phyloP scores from a whole-genome alignment of 139 green algal species.

The Zygnema cylindricum region DNA sequence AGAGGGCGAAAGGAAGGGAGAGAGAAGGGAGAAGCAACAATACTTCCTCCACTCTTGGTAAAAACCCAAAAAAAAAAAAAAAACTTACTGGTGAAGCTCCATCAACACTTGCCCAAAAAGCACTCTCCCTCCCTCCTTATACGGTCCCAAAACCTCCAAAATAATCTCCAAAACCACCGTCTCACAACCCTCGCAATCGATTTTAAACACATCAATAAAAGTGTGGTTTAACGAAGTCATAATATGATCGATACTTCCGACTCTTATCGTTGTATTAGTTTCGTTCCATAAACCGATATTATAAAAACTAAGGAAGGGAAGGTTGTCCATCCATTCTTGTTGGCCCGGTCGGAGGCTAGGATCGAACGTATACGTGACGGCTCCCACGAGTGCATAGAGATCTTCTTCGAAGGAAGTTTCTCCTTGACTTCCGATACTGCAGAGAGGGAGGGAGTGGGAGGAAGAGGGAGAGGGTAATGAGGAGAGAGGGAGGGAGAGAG shows the following conservation, averaged over 20 bases:
- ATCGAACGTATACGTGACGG: conserved; percentile 41
- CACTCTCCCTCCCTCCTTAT: neutral
- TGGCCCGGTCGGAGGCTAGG: neutral
- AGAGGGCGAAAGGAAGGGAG: neutral
- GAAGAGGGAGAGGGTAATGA: neutral
- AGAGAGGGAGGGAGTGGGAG: neutral
- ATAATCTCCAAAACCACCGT: conserved; percentile 11
- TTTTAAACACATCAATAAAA: conserved; percentile 54
- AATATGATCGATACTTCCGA: neutral
- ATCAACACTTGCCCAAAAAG: conserved; percentile 42
- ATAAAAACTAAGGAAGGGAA: conserved; percentile 27
- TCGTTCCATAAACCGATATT: neutral
- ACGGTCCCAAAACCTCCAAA: neutral
- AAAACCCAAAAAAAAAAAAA: neutral
- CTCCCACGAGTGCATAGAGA: neutral
- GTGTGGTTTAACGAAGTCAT: conserved; percentile 32
- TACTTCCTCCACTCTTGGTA: neutral
- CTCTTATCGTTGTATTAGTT: neutral
- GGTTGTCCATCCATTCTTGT: neutral
- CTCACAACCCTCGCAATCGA: conserved; percentile 54
- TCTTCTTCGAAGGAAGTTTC: conserved; percentile 33
- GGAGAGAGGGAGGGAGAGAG: neutral
- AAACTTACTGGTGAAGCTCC: conserved; percentile 34
- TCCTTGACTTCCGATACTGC: conserved; percentile 34
- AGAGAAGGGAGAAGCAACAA: neutral